Base-by-base conservation (phyloP, 2,329 filamentous ascomycete genomes). In the Microdochium paspali region DNA sequence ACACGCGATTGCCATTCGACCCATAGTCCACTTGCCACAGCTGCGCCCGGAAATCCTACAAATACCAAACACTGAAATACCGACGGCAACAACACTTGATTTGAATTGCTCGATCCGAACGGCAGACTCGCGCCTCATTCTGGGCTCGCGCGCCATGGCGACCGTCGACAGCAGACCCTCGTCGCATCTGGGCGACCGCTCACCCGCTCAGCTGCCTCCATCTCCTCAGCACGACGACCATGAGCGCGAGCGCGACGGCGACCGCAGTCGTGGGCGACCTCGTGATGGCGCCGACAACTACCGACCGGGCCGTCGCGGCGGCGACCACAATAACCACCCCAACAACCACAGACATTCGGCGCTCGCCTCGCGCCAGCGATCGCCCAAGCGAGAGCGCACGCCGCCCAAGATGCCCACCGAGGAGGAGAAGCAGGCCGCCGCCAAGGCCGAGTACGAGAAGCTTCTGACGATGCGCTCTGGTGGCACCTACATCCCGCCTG, bases 401-500 rank as follows among this genome's bases (percentile, higher is more conserved):
- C 61, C 61, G 7, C 56, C 58, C 2, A 57, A 56, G 50, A 54
- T 66, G 46, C 74, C 72, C 52, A 82, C 79, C 44, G 89, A 87
- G 58, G 89, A 89, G 64, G 84, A 90, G 66, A 95, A 94, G 67
- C 88, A 91, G 67, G 87, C 84, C 23, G 83, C 83, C 35, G 87
- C 89, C 40, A 94, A 95, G 70, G 87, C 90, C 54, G 90, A 96
- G 72, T 94, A 95, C 69, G 84, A 94, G 68, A 91, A 91, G 69
- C 78, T 97, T 51, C 72, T 95, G 56, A 93, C 80, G 54, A 91
- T 95, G 80, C 86, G 93, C 55, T 95, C 90, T 44, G 93, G 93
- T 54, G 93, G 93, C 56, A 95, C 90, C 23, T 98, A 98, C 64
- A 95, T 98, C 51, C 93, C 93, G 20, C 93, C 93, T 0, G 91